Evolutionary conservation across 2,329 filamentous ascomycete genomes (phyloP).

Genomic region (Fusarium sp.): DNA sequence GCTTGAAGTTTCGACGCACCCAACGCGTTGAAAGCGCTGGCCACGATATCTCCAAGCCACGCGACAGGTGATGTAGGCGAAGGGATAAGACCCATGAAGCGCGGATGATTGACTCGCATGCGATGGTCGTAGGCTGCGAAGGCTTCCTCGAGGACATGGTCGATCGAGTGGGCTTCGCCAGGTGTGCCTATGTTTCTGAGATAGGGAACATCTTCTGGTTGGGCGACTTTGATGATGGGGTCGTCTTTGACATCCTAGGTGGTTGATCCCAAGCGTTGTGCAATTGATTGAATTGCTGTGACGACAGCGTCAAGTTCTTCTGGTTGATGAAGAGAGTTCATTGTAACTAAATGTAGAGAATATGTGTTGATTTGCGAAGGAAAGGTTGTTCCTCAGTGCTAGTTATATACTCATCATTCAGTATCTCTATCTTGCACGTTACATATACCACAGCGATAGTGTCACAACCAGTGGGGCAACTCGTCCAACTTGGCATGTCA

Average conservation of each 20-base stretch:
- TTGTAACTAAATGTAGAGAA: neutral
- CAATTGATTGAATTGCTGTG: conserved; percentile 16
- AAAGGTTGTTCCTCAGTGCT: neutral
- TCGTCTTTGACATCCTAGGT: conserved; percentile 22
- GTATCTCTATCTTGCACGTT: neutral
- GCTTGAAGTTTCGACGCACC: conserved; percentile 41
- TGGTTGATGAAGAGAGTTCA: neutral
- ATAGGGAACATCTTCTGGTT: conserved; percentile 20
- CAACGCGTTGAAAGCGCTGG: conserved; percentile 40
- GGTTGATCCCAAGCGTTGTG: conserved; percentile 4
- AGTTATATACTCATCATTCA: neutral
- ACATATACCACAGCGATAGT: conserved; percentile 1
- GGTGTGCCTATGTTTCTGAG: conserved; percentile 23
- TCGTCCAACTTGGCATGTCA: conserved; percentile 9
- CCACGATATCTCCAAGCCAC: conserved; percentile 42
- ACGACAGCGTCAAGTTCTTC: conserved; percentile 22
- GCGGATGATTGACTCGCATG: conserved; percentile 33
- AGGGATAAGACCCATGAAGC: conserved; percentile 43
- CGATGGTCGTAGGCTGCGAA: conserved; percentile 24
- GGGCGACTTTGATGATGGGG: conserved; percentile 30
- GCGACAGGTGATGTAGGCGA: conserved; percentile 40
- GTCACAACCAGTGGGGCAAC: conserved; percentile 5
- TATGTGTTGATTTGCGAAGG: neutral
- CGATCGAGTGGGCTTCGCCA: conserved; percentile 15
- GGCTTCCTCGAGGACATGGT: conserved; percentile 27